These are phyloP conservation scores for Clausena lansium DNA, from an alignment of 345 rosid species.

Conservation along the genomic window DNA sequence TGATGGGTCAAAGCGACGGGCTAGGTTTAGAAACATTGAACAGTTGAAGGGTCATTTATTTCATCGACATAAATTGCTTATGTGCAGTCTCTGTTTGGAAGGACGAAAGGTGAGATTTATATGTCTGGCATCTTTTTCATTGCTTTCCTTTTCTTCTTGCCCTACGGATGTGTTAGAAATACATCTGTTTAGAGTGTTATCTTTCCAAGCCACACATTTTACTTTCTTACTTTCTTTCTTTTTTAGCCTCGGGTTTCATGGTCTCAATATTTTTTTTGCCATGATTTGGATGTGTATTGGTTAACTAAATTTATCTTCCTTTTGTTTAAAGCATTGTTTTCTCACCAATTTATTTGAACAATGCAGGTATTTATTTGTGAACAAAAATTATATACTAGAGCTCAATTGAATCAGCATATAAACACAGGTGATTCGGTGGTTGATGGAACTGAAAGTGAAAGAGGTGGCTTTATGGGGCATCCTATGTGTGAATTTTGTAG, in stretches of 20 bases:
- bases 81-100: slow-evolving; percentile 93
- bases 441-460: slow-evolving; percentile 94
- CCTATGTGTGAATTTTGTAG: slow-evolving; percentile 91
- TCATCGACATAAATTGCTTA: slow-evolving; percentile 72
- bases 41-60: slow-evolving; percentile 93
- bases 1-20: slow-evolving; percentile 59
- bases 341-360: slow-evolving; percentile 14
- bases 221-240: background rate
- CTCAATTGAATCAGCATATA: slow-evolving; percentile 84
- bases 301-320: background rate
- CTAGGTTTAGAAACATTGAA: slow-evolving; percentile 71
- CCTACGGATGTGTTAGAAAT: background rate
- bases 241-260: background rate
- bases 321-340: background rate
- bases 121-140: background rate
- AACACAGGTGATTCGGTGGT: slow-evolving; percentile 88
- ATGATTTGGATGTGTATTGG: background rate
- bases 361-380: slow-evolving; percentile 85
- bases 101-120: slow-evolving; percentile 72
- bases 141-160: background rate
- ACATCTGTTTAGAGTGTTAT: background rate
- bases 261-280: background rate
- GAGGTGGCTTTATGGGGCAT: slow-evolving; percentile 96
- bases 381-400: slow-evolving; percentile 78
- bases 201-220: background rate